These are phyloP conservation scores for Didymosphaeria variabile DNA, from an alignment of 2,329 filamentous ascomycete genomes.

Conservation along the genomic window DNA sequence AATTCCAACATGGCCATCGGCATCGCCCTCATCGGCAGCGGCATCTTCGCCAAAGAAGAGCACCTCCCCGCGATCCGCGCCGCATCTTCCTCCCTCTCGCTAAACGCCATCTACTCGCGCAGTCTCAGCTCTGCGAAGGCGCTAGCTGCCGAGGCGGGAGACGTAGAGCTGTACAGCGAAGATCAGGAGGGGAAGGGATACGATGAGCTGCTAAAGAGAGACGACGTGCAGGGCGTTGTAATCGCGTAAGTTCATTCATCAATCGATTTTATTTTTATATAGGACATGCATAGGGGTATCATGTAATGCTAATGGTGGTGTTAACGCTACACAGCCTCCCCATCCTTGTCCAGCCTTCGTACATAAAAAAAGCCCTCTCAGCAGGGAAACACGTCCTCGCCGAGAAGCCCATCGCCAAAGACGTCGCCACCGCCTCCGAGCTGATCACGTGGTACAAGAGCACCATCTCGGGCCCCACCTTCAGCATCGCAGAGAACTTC, in stretches of 20 bases:
- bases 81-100: slow-evolving; percentile 57
- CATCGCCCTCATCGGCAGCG: slow-evolving; percentile 70
- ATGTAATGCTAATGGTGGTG: slow-evolving; percentile 14
- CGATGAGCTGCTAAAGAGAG: slow-evolving; percentile 62
- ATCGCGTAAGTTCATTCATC: slow-evolving; percentile 55
- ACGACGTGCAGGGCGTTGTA: slow-evolving; percentile 65
- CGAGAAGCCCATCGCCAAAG: slow-evolving; percentile 74
- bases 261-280: not conserved
- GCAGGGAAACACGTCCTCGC: slow-evolving; percentile 75
- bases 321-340: slow-evolving; percentile 58
- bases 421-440: slow-evolving; percentile 61
- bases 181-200: slow-evolving; percentile 60
- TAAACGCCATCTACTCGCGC: slow-evolving; percentile 74
- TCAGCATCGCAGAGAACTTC: slow-evolving; percentile 74
- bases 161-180: slow-evolving; percentile 67
- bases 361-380: slow-evolving; percentile 66
- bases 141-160: slow-evolving; percentile 46
- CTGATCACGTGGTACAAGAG: slow-evolving; percentile 59
- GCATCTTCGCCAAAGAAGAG: slow-evolving; percentile 68
- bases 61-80: slow-evolving; percentile 70
- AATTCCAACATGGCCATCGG: slow-evolving; percentile 52
- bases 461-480: slow-evolving; percentile 54
- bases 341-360: slow-evolving; percentile 67
- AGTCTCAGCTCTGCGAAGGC: slow-evolving; percentile 65
- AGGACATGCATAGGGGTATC: not conserved